Evolutionary conservation across 2,329 filamentous ascomycete species (phyloP).

Genomic region (Sporothrix curviconia): DNA sequence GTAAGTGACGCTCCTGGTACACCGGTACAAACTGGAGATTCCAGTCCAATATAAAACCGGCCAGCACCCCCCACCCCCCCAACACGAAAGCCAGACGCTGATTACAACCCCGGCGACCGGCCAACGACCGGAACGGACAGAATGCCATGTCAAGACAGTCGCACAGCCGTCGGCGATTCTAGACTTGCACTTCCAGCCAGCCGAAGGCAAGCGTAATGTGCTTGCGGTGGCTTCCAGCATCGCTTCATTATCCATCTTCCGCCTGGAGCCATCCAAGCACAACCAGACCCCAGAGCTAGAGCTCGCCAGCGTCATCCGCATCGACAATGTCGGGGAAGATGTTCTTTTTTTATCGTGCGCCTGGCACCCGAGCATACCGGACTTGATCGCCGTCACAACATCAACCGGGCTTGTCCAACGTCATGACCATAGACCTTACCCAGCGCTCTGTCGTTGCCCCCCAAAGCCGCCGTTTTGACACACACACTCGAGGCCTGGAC

Average conservation of each 20-base stretch:
- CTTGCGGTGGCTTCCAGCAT: constrained; percentile 75
- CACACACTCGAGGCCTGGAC: constrained; percentile 69
- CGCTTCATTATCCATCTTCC: constrained; percentile 61
- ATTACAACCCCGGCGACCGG: neutral
- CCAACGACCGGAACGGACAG: neutral
- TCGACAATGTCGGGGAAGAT: constrained; percentile 45
- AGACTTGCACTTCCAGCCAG: constrained; percentile 73
- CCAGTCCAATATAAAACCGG: too few species aligned
- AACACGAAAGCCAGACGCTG: too few species aligned
- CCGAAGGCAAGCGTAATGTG: constrained; percentile 38
- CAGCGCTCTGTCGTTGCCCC: constrained; percentile 32
- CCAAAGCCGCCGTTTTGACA: constrained; percentile 35
- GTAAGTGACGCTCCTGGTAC: too few species aligned
- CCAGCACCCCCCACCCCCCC: neutral
- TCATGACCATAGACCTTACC: constrained; percentile 43
- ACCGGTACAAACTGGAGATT: too few species aligned
- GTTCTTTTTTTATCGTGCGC: constrained; percentile 65
- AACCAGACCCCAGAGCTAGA: constrained; percentile 28
- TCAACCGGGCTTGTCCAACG: constrained; percentile 58
- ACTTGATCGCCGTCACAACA: constrained; percentile 62
- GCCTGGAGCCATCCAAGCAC: constrained; percentile 35
- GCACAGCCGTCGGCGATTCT: constrained; percentile 67
- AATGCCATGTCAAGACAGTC: constrained; percentile 45
- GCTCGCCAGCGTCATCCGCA: constrained; percentile 39
- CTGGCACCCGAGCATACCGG: constrained; percentile 56